Base-by-base conservation (phyloP, 148 eudicot species). In the Fagopyrum tataricum region DNA sequence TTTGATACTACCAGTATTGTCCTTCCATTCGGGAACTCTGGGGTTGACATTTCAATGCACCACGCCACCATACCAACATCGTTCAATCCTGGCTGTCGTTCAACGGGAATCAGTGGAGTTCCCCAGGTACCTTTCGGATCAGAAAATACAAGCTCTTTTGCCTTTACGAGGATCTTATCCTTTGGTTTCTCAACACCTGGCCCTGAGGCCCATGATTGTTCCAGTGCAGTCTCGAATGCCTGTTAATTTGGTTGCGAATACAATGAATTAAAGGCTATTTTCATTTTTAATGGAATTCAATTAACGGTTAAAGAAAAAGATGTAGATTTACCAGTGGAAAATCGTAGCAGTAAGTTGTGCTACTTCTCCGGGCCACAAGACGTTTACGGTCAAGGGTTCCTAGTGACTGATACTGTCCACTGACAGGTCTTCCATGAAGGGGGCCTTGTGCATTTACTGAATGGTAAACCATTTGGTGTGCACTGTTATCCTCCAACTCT, bases 21-120 rank as follows among this genome's bases (percentile, higher is more conserved):
- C 71, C 99, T 82, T 49, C 99, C 99, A 76, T 81, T 67, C 44
- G 99, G 99, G 64, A 96, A 96, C 74, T 92, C 99, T 6, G 99
- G 97, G n/a, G 99, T 96, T 76, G 79, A 85, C 95, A 96, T 89
- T 78, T 92, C 95, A 84, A 96, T 80, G 41, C 31, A 76, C 99
- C 99, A 96, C 9, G 96, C 99, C 42, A 96, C 99, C 99, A 96
- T 92, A 59, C 99, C 99, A 56, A 86, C 85, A 68, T 96, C 94
- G 69, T 92, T 96, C 14, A 76, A 78, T 61, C 91, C 97, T 9
- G 91, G 95, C 53, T 79, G 76, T 41, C 99, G 94, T 64, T 86
- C 85, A 13, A 72, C 79, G 1, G 88, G 78, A 47, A 89, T 75
- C 69, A 92, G 87, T 70, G 92, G 89, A 51, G 96, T 90, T 26